Evolutionary conservation across 208 protist species (phyloP).

Genomic region (Porcisia hertigi): DNA sequence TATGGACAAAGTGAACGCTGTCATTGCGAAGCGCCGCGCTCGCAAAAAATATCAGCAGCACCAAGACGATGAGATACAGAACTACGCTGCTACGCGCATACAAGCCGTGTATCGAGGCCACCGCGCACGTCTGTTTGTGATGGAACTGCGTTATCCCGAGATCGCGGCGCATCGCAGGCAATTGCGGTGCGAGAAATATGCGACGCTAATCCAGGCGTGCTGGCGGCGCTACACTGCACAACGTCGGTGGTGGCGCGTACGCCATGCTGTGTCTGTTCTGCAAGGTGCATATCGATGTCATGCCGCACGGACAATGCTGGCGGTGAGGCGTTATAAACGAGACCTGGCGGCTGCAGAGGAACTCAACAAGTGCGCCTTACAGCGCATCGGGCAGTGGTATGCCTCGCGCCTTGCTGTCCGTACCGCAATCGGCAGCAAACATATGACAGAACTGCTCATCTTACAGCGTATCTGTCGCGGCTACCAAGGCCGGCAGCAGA

Average conservation of each 20-base stretch:
- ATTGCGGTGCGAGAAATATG: neutral
- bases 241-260: conserved; percentile 8
- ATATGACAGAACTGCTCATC: conserved; percentile 22
- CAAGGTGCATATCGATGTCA: conserved; percentile 41
- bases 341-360: neutral
- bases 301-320: conserved; percentile 21
- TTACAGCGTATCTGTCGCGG: conserved; percentile 54
- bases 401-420: conserved; percentile 9
- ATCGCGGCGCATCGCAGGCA: conserved; percentile 19
- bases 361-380: conserved; percentile 24
- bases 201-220: conserved; percentile 19
- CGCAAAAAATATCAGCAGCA: conserved; percentile 22
- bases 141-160: conserved; percentile 51
- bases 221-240: conserved; percentile 31
- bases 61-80: conserved; percentile 30
- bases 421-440: conserved; percentile 11
- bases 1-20: conserved; percentile 51
- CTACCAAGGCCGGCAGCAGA: conserved; percentile 11
- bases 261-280: conserved; percentile 31
- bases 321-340: conserved; percentile 15
- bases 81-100: conserved; percentile 58
- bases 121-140: conserved; percentile 30
- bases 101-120: conserved; percentile 69
- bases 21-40: conserved; percentile 50
- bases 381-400: conserved; percentile 34